Base-by-base conservation (phyloP, 305 asterid species). In the Lippia alba region DNA sequence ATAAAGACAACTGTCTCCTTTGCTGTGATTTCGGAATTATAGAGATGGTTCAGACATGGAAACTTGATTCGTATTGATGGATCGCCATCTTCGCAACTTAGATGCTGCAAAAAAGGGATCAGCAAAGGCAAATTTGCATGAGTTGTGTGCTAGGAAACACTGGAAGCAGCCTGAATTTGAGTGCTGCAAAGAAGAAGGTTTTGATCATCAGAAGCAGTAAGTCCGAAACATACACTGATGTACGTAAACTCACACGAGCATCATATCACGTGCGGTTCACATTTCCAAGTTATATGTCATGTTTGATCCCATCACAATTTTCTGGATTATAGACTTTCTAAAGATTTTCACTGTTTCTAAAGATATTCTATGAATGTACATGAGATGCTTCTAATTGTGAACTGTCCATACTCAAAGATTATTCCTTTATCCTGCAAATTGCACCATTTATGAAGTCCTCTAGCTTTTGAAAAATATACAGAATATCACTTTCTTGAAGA, bases 151-250 rank as follows among this genome's bases (percentile, higher is more conserved):
- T 24, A 39, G 12, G 62, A 11, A 59, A 39, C 68, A 53, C 64
- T 74, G 73, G 78, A 74, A 74, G 63, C 49, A 6, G 3, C 69
- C 78, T 1, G 41, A 34, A 1, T 74, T 58, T 11, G 50, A 66
- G n/a, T 74, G 78, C 69, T 74, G 59, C 64, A 20, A 24, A 1
- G 58, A 66, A 0, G 64, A 74, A 58, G 78, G 69, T 16, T 68
- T 62, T 8, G 18, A 12, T 60, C 73, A 66, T 32, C 12, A 10
- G 0, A 66, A 66, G 61, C 14, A 16, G 75, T 70, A 19, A 61
- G 67, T 50, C 53, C 16, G 6, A 64, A 14, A 40, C 48, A 39
- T 10, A 16, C 24, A 56, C 36, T 24, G 30, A 24, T 24, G 30
- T 3, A 24, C 1, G 30, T 19, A 18, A 12, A 6, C 39, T 33